phyloP scores from a whole-genome alignment of 352 stramenopile genomes.

The Phytophthora melonis region DNA sequence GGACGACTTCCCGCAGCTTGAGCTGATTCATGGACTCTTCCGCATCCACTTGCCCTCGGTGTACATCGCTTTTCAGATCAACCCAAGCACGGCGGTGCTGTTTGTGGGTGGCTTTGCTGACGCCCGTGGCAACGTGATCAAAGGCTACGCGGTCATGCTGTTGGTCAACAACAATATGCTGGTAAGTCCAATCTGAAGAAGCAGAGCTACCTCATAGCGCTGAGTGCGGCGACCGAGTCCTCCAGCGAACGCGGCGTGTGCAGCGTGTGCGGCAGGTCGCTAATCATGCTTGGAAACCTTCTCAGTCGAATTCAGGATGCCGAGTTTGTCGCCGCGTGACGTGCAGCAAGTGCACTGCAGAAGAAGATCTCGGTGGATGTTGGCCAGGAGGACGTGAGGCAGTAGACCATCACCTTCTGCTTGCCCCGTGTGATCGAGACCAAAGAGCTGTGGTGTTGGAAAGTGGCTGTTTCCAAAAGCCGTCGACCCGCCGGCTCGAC shows the following conservation, averaged over 20 bases:
- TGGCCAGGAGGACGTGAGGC: slow-evolving; percentile 45
- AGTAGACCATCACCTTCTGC: slow-evolving; percentile 62
- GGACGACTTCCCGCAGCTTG: slow-evolving; percentile 21
- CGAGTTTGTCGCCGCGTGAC: slow-evolving; percentile 37
- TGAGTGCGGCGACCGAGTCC: slow-evolving; percentile 18
- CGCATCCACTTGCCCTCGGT: slow-evolving; percentile 55
- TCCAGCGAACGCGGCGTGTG: slow-evolving; percentile 37
- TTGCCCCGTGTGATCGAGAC: slow-evolving; percentile 59
- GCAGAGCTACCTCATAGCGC: slow-evolving; percentile 56
- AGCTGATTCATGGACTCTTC: slow-evolving; percentile 37
- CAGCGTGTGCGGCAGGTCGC: slow-evolving; percentile 35
- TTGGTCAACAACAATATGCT: slow-evolving; percentile 42
- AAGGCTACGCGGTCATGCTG: slow-evolving; percentile 45
- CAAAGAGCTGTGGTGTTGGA: no score
- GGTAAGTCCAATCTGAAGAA: slow-evolving; percentile 63
- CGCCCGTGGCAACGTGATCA: no score
- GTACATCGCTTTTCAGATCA: slow-evolving; percentile 51
- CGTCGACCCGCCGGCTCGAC: no score
- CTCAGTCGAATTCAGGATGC: slow-evolving; percentile 32
- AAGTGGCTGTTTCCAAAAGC: no score
- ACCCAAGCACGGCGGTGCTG: slow-evolving; percentile 46
- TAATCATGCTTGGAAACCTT: slow-evolving; percentile 33
- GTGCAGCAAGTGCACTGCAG: slow-evolving; percentile 58
- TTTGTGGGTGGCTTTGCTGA: slow-evolving; percentile 60
- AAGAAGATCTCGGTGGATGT: slow-evolving; percentile 52